Evolutionary conservation across 495 filamentous ascomycete species (phyloP).

Genomic region (Neurospora sp.): DNA sequence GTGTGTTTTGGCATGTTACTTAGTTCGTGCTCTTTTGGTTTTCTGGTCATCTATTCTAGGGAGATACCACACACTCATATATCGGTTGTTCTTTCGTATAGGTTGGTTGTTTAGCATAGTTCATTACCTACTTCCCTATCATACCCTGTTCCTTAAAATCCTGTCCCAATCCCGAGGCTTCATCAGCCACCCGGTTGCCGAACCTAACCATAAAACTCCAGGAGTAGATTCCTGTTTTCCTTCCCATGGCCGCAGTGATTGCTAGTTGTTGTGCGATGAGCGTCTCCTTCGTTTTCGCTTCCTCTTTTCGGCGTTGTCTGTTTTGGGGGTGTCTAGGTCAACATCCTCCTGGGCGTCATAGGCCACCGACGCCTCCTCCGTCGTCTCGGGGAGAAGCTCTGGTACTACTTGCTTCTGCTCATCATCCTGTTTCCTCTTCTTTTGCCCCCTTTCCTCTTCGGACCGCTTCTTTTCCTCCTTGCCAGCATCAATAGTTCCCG

Average conservation of each 20-base stretch:
- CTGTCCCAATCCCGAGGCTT: background rate
- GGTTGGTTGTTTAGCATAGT: background rate
- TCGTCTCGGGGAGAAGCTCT: background rate
- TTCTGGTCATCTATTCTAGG: background rate
- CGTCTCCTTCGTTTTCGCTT: background rate
- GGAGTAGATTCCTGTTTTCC: background rate
- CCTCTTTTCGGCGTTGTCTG: background rate
- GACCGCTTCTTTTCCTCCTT: background rate
- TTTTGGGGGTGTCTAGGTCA: background rate
- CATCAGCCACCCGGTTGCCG: background rate
- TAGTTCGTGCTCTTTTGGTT: background rate
- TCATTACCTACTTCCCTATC: background rate
- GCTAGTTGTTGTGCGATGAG: background rate
- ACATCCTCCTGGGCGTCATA: background rate
- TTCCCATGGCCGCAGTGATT: background rate
- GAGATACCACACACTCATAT: background rate
- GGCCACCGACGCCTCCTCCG: background rate
- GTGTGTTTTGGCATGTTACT: background rate
- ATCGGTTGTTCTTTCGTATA: background rate
- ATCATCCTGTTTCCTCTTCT: background rate
- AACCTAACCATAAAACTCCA: background rate
- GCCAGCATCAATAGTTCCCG: conserved; percentile 7
- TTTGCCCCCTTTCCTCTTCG: background rate
- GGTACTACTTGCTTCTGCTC: background rate
- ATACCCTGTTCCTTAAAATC: background rate